phyloP scores from a whole-genome alignment of 2,329 filamentous ascomycete genomes.

The Colletotrichum graminicola region DNA sequence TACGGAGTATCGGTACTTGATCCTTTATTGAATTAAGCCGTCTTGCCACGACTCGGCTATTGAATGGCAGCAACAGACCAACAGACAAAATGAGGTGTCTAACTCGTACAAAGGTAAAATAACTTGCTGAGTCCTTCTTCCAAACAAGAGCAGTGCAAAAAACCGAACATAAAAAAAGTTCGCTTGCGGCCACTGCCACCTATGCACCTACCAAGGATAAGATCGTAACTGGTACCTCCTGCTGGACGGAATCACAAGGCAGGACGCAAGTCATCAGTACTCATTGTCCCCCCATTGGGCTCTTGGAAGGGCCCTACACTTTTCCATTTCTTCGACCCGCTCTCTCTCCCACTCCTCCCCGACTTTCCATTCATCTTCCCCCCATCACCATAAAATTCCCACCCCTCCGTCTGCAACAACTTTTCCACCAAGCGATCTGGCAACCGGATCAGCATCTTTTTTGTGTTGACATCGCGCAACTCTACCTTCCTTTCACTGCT shows the following conservation, averaged over 20 bases:
- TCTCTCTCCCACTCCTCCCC: conserved; percentile 37
- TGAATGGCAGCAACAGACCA: not conserved
- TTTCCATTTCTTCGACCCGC: conserved; percentile 41
- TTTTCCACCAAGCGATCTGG: conserved; percentile 33
- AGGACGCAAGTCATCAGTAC: conserved; percentile 31
- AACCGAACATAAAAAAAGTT: conserved; percentile 14
- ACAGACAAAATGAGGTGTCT: conserved; percentile 1
- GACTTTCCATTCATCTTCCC: conserved; percentile 33
- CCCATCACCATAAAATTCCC: conserved; percentile 41
- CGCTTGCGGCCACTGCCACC: conserved; percentile 19
- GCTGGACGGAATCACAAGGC: not conserved
- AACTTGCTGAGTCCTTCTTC: not conserved
- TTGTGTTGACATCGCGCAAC: conserved; percentile 19
- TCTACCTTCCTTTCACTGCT: conserved; percentile 16
- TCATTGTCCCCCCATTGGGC: conserved; percentile 17
- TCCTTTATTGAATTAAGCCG: conserved; percentile 22
- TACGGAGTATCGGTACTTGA: conserved; percentile 5
- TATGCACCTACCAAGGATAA: not conserved
- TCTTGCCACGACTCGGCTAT: conserved; percentile 21
- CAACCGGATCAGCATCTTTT: conserved; percentile 16
- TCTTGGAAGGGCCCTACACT: conserved; percentile 33
- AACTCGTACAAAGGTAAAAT: conserved; percentile 1
- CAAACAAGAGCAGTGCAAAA: not conserved
- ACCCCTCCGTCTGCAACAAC: conserved; percentile 37
- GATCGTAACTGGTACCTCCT: conserved; percentile 20